Base-by-base conservation (phyloP, 2,329 filamentous ascomycete genomes). In the Teratosphaeria viscida region DNA sequence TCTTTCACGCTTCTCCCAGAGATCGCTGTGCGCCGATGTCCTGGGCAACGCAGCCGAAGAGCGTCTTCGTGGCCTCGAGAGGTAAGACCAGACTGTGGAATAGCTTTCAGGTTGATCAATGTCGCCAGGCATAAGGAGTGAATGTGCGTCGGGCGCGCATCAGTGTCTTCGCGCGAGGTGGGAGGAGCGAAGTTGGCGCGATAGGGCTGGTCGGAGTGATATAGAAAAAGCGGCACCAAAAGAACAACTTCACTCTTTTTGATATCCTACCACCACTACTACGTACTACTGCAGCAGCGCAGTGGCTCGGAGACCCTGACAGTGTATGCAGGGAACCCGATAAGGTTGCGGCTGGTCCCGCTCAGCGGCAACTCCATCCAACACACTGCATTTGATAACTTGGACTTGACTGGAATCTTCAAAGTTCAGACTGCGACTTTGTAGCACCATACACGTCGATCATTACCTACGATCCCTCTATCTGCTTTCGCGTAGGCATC, bases 21-120 rank as follows among this genome's bases (percentile, higher is more conserved):
- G 75, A 65, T 81, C 74, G 65, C 69, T 66, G 60, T 55, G 55
- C 39, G 66, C 65, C 65, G 71, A 72, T 3, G 43, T 49, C 54
- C 72, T 71, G 37, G 80, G 79, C 35, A 79, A 74, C 49, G 81
- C 79, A 59, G 80, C 74, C 34, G 82, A 84, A 59, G 76, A 75
- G 58, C 82, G 80, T 64, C 80, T 80, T 53, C 80, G 78, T 55
- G 75, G 68, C 61, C 74, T 68, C 56, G 68, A 76, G 64, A 81
- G 73, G 71, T 82, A 80, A 56, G 80, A 81, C 76, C 79, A 82
- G 67, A 82, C 76, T 65, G 59, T 56, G 23, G 59, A 43, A 14
- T 58, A 14, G 29, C 26, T 16, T 35, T 49, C 19, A n/a, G 57
- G 53, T 26, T 27, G 23, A 43, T 49, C 53, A 19, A 59, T 34